These are phyloP conservation scores for Nemania sp. DNA, from an alignment of 2,329 filamentous ascomycete genomes.

Conservation along the genomic window DNA sequence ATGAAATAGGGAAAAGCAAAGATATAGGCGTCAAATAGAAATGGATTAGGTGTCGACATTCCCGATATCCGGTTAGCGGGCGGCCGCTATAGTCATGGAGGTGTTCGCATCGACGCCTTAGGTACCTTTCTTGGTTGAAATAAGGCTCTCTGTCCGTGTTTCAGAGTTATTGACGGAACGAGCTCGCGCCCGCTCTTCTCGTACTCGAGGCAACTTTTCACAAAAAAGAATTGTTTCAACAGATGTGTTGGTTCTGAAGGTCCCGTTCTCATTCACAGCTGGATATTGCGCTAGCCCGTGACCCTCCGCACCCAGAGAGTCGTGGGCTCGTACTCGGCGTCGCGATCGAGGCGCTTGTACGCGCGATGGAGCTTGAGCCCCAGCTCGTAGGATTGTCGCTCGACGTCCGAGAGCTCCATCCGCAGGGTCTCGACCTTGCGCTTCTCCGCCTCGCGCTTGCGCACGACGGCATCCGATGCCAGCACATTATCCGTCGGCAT, in stretches of 20 bases:
- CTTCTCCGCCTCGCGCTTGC: conserved; percentile 61
- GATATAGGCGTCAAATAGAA: not conserved
- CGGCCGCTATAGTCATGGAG: not conserved
- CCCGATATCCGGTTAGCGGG: not conserved
- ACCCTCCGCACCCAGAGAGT: conserved; percentile 80
- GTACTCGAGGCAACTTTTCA: not conserved
- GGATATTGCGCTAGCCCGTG: conserved; percentile 57
- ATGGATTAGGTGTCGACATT: not conserved
- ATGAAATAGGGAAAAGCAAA: not conserved
- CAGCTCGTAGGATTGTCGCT: conserved; percentile 77
- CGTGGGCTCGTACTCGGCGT: conserved; percentile 66
- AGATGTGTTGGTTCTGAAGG: not conserved
- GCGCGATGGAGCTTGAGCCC: conserved; percentile 75
- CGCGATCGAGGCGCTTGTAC: conserved; percentile 74
- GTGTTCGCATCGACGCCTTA: no score
- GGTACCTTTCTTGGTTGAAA: no score
- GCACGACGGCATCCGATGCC: conserved; percentile 66
- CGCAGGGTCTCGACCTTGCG: conserved; percentile 69
- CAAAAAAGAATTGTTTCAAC: not conserved
- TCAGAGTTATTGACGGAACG: not conserved
- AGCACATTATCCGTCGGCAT: conserved; percentile 73
- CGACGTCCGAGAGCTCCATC: conserved; percentile 71
- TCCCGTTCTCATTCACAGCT: not conserved
- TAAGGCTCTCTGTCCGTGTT: not conserved
- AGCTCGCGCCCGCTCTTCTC: not conserved